Conservation (phyloP, 225 moss, liverwort and hornwort species). For the Rhytidiadelphus loreus region DNA sequence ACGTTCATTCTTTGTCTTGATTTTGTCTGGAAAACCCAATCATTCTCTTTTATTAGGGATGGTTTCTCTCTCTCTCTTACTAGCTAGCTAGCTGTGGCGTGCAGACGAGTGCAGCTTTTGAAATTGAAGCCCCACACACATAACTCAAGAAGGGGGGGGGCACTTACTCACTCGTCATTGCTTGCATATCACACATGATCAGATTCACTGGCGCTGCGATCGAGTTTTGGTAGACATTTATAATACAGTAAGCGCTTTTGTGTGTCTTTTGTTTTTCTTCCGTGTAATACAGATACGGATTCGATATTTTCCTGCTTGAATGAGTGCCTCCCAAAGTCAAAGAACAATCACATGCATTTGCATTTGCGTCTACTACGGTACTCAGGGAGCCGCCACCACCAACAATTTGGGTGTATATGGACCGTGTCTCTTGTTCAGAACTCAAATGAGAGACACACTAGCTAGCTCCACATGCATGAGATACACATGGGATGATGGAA, state of each 20-base stretch:
- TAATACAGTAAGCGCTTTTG: background rate
- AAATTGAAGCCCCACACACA: background rate
- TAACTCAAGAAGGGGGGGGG: background rate
- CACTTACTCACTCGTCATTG: background rate
- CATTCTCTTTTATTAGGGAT: slow-evolving; percentile 9
- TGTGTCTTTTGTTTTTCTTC: background rate
- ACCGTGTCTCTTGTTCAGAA: background rate
- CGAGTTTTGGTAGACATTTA: background rate
- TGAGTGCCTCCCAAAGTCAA: background rate
- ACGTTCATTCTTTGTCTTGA: background rate
- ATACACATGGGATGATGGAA: background rate
- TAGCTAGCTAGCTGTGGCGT: background rate
- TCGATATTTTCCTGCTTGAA: background rate
- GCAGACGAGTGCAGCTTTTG: background rate
- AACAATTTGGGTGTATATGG: background rate
- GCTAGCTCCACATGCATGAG: background rate
- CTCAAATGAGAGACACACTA: background rate
- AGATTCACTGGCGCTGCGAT: background rate
- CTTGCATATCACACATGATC: background rate
- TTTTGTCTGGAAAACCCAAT: slow-evolving; percentile 9
- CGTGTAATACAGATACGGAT: background rate
- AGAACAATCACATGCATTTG: background rate
- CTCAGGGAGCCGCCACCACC: background rate
- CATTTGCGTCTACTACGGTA: background rate
- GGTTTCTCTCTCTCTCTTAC: background rate